Conservation (phyloP, 2,329 filamentous ascomycete genomes). For the Ophiostoma sp. region DNA sequence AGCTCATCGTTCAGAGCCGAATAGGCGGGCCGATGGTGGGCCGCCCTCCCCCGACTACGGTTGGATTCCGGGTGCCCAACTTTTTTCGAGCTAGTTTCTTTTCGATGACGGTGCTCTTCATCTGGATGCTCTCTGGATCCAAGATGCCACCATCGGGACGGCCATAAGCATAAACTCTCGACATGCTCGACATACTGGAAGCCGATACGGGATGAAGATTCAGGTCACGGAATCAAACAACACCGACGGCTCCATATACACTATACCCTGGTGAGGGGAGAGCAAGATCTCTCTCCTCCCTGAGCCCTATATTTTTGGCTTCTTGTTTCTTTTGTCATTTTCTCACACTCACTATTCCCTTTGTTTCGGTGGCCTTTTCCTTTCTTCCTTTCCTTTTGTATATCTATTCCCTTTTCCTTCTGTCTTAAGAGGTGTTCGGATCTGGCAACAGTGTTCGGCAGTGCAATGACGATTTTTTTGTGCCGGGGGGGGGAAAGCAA, state of each 20-base stretch:
- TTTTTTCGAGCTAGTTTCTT: constrained; percentile 49
- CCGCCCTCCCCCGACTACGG: constrained; percentile 26
- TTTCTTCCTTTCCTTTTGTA: background rate
- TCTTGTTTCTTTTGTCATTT: constrained; percentile 2
- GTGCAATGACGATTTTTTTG: background rate
- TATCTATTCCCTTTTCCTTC: background rate
- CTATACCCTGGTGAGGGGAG: background rate
- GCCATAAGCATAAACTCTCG: background rate
- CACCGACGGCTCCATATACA: background rate
- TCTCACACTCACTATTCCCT: constrained; percentile 20
- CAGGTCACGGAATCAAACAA: constrained; percentile 3
- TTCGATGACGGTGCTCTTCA: constrained; percentile 43
- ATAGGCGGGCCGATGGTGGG: constrained; percentile 6
- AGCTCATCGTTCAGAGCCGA: background rate
- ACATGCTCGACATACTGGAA: background rate
- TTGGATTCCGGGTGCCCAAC: constrained; percentile 36
- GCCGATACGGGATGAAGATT: background rate
- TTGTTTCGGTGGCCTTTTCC: constrained; percentile 12
- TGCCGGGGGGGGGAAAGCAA: constrained; percentile 29
- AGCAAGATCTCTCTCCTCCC: background rate
- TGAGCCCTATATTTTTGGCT: background rate
- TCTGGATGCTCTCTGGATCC: constrained; percentile 41
- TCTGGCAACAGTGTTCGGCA: background rate
- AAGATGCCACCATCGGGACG: constrained; percentile 26
- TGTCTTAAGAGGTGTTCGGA: background rate